Conservation (phyloP, 768 basidiomycete genomes). For the Xerocomellus chrysenteron region DNA sequence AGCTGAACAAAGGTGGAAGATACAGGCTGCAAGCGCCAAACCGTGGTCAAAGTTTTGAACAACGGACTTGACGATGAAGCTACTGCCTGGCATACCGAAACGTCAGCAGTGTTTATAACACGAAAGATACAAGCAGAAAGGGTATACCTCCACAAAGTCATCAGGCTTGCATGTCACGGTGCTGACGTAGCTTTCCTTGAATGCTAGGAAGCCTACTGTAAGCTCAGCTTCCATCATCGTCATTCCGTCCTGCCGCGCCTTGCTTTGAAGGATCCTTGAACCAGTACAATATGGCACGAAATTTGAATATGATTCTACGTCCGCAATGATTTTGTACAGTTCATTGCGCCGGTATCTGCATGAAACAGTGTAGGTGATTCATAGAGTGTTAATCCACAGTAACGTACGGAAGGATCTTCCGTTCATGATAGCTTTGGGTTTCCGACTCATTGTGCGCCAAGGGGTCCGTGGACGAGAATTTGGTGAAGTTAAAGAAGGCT, state of each 20-base stretch:
- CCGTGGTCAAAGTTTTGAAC: constrained; percentile 69
- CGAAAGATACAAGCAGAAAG: constrained; percentile 1
- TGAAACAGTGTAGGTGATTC: constrained; percentile 12
- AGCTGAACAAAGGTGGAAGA: constrained; percentile 43
- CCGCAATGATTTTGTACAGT: constrained; percentile 83
- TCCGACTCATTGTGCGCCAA: constrained; percentile 35
- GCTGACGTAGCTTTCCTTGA: constrained; percentile 86
- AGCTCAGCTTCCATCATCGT: constrained; percentile 79
- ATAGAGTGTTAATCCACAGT: background rate
- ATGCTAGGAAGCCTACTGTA: constrained; percentile 82
- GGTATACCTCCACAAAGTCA: constrained; percentile 66
- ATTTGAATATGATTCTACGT: constrained; percentile 79
- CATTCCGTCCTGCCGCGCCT: constrained; percentile 30
- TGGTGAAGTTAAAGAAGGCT: constrained; percentile 51
- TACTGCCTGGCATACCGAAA: constrained; percentile 50
- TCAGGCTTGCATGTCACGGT: constrained; percentile 77
- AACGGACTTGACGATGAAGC: constrained; percentile 70
- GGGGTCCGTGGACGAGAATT: constrained; percentile 45
- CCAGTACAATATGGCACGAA: constrained; percentile 89
- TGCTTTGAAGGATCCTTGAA: constrained; percentile 56
- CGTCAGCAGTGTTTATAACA: constrained; percentile 5
- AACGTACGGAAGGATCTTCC: constrained; percentile 85
- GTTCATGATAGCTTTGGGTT: constrained; percentile 72
- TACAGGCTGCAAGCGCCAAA: constrained; percentile 72
- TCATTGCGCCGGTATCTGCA: constrained; percentile 73